Conservation (phyloP, 2,329 filamentous ascomycete genomes). For the Cladophialophora bantiana region DNA sequence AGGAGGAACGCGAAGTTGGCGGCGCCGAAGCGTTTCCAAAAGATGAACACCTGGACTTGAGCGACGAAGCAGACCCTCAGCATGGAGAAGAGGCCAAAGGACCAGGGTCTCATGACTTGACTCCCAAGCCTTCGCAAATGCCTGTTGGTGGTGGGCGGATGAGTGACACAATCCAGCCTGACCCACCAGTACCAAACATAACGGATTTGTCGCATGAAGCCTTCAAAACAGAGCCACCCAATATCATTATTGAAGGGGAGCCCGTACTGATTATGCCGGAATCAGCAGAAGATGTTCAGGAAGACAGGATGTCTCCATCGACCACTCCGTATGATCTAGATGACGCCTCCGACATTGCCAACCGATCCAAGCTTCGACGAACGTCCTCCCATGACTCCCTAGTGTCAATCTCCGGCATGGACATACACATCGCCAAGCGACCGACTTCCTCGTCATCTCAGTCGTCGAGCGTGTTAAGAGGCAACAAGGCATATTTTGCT, state of each 20-base stretch:
- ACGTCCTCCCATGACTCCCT: slow-evolving; percentile 85
- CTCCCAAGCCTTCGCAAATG: slow-evolving; percentile 36
- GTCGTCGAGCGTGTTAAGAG: slow-evolving; percentile 30
- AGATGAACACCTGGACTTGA: background rate
- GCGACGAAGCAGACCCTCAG: background rate
- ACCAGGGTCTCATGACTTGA: slow-evolving; percentile 28
- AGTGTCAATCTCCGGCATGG: slow-evolving; percentile 83
- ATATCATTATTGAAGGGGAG: slow-evolving; percentile 12
- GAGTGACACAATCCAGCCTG: slow-evolving; percentile 4
- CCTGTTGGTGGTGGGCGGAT: slow-evolving; percentile 13
- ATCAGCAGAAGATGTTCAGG: background rate
- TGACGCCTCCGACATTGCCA: slow-evolving; percentile 15
- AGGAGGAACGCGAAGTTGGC: slow-evolving; percentile 12
- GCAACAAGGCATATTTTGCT: slow-evolving; percentile 39
- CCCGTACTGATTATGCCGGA: background rate
- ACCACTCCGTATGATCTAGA: slow-evolving; percentile 8
- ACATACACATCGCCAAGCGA: slow-evolving; percentile 82
- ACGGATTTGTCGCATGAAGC: background rate
- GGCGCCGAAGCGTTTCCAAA: background rate
- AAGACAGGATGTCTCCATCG: background rate
- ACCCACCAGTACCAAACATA: slow-evolving; percentile 14
- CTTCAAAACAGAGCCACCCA: background rate
- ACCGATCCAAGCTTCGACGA: slow-evolving; percentile 60
- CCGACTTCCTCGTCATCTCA: slow-evolving; percentile 74
- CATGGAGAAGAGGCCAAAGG: slow-evolving; percentile 3